Evolutionary conservation across 306 rosid species (phyloP), one percentile per base, ranked within the genome.

Genomic region (Argentina anserina): DNA sequence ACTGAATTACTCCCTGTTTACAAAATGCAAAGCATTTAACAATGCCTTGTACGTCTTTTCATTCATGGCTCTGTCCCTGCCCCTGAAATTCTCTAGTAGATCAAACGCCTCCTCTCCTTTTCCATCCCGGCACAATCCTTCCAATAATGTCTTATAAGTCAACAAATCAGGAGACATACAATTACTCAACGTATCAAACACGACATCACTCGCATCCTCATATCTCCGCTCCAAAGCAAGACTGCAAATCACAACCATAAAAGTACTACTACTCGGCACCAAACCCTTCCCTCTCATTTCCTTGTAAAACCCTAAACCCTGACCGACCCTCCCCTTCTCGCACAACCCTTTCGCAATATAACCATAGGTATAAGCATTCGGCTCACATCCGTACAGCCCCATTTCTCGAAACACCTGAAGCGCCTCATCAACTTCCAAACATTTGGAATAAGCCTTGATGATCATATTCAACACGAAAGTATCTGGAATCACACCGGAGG

Each of bases 361-460:
- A 7, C 98, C 86, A 70, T 86, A 91, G 17, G 82, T 87, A 75
- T 87, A 91, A 0, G 87, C 88, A 76, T 94, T 94, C 1, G 98
- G 95, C 80, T 88, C 89, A 39, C 95, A 94, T 9, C 88, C 89
- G 70, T 91, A 89, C 84, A 94, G 79, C 45, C 98, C 97, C 96
- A 94, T 91, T 69, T 91, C 90, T 0, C 75, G 84, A 71, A 86
- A 89, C 63, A 91, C 90, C 75, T 89, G 69, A 69, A 94, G 65
- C 0, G 96, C 95, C 73, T 91, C 98, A 21, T 94, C 97, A 11
- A 94, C 83, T 42, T 91, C 90, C 41, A 86, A 79, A 73, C 98
- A 94, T 81, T 82, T 91, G 0, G 97, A 64, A 82, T 79, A 94
- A 13, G 98, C 97, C 83, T 88, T 94, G 7, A 94, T 87, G 37